phyloP scores from a whole-genome alignment of 345 rosid species.

The Lagerstroemia speciosa region DNA sequence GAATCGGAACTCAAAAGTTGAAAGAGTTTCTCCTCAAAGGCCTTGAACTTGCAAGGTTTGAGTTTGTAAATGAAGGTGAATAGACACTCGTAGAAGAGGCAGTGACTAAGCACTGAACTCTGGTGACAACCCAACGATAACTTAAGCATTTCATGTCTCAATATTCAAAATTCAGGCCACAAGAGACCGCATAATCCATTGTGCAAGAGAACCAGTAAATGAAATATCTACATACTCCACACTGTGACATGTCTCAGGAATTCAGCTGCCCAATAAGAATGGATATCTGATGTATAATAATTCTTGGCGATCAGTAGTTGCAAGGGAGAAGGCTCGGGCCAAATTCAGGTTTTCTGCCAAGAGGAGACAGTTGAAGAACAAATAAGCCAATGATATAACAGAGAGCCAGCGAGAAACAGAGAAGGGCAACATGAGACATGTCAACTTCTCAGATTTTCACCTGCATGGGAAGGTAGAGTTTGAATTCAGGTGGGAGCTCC shows the following conservation, averaged over 20 bases:
- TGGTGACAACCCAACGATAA: too few relatives aligned
- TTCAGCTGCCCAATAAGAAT: not conserved
- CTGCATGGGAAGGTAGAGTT: constrained; percentile 91
- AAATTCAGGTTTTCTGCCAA: not conserved
- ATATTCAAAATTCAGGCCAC: not conserved
- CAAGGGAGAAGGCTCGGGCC: not conserved
- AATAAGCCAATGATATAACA: not conserved
- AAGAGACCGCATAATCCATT: not conserved
- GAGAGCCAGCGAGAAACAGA: not conserved
- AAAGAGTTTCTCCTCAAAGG: not conserved
- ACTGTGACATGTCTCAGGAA: not conserved
- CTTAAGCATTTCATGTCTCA: not conserved
- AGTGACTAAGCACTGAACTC: not conserved
- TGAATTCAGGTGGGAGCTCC: constrained; percentile 96
- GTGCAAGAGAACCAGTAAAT: not conserved
- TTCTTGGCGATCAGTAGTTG: not conserved
- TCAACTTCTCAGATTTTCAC: constrained; percentile 19
- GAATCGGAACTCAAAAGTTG: too few relatives aligned
- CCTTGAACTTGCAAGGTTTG: not conserved
- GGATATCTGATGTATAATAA: not conserved
- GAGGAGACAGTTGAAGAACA: not conserved
- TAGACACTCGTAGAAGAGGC: not conserved
- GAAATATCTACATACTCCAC: not conserved
- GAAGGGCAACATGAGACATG: not conserved
- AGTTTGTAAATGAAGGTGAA: not conserved